phyloP scores from a whole-genome alignment of 768 basidiomycete species.

The Mycena polygramma region DNA sequence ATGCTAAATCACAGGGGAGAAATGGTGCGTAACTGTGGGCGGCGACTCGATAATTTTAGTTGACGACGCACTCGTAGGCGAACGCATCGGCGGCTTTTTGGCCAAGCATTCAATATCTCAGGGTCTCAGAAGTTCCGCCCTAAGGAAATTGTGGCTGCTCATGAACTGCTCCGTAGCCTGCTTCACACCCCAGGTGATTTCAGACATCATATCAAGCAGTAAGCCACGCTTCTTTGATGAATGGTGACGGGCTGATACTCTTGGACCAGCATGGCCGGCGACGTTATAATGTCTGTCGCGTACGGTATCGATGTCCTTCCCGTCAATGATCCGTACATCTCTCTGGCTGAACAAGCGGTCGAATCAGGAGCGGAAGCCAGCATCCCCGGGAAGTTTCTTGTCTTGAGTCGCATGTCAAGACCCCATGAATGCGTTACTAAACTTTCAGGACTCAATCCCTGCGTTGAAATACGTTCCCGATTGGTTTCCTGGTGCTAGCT shows the following conservation, averaged over 20 bases:
- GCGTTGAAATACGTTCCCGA: constrained; percentile 42
- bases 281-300: not conserved
- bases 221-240: too few species aligned
- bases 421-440: not conserved
- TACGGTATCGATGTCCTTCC: constrained; percentile 10
- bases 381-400: not conserved
- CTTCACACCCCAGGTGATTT: too few species aligned
- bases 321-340: not conserved
- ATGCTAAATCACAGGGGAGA: too few species aligned
- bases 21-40: too few species aligned
- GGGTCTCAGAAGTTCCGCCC: too few species aligned
- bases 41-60: too few species aligned
- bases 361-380: not conserved
- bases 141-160: too few species aligned
- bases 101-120: too few species aligned
- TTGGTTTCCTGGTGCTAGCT: constrained; percentile 63
- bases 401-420: not conserved
- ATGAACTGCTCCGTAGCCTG: too few species aligned
- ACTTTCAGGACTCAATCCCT: constrained; percentile 14
- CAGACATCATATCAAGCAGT: too few species aligned
- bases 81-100: not conserved
- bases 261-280: not conserved
- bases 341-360: not conserved
- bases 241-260: too few species aligned
- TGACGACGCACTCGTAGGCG: not conserved